Evolutionary conservation across 2,329 filamentous ascomycete species (phyloP), one percentile per base, ranked within the genome.

Genomic region (Xylaria polymorpha): DNA sequence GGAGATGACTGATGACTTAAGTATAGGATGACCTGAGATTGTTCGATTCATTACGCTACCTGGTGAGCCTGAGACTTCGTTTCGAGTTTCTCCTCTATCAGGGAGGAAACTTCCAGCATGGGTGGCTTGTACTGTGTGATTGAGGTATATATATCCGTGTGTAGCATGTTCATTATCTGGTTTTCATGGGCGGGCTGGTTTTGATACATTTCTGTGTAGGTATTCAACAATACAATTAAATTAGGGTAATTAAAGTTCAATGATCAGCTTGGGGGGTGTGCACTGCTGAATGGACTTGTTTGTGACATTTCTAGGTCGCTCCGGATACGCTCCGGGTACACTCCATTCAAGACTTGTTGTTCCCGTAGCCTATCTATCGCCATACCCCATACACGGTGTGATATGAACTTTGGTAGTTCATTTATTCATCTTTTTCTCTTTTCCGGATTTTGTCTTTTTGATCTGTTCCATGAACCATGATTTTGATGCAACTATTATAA

Each of bases 11-110:
- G 60, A 72, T 70, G 70, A 72, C 32, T 68, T 65, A 50, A 66
- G 60, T 35, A 72, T 66, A 67, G 66, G 53, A 70, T 69, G 63
- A 60, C 59, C 58, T 61, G 64, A 71, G 63, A 72, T 64, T 74
- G 68, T 73, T 73, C 69, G 51, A 71, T 73, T 74, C 69, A 60
- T 56, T 70, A 71, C 63, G 69, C 69, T 66, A 69, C 66, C 69
- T 58, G 59, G 68, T 51, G 20, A n/a, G 43, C 32, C 55, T 20
- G 43, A 46, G 39, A 46, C 43, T 65, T 29, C 39, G 37, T 18
- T n/a, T 37, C 20, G 35, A 35, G 53, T 48, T 57, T 65, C 60
- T 41, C 43, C 46, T 62, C 53, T 43, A 4, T 39, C 14, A 22
- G 20, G 50, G 51, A n/a, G 53, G 8, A 25, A 53, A 25, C 35